These are phyloP conservation scores for Fusarium liriodendri DNA, from an alignment of 2,329 filamentous ascomycete genomes.

Conservation along the genomic window DNA sequence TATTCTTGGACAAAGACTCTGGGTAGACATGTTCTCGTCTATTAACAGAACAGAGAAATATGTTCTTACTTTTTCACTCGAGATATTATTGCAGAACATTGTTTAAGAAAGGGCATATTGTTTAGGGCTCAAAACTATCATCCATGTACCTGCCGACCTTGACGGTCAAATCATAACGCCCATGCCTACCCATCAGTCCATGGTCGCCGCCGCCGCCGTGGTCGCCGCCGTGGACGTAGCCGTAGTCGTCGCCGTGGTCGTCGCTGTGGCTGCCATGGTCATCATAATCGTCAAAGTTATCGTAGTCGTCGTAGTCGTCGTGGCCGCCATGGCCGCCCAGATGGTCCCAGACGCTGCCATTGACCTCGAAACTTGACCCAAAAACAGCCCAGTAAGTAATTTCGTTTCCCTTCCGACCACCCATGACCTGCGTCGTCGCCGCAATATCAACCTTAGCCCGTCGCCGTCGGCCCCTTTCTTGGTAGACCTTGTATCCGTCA, in stretches of 20 bases:
- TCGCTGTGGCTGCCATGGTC: too few relatives aligned
- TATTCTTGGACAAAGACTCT: background rate
- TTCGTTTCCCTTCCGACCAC: background rate
- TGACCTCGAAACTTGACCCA: background rate
- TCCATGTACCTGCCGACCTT: background rate
- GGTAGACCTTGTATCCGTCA: too few relatives aligned
- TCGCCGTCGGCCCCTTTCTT: too few relatives aligned
- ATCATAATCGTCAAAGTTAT: too few relatives aligned
- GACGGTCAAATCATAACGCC: background rate
- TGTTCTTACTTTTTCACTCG: background rate
- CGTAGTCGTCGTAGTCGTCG: too few relatives aligned
- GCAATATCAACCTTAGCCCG: too few relatives aligned
- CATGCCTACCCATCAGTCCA: background rate
- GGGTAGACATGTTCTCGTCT: background rate
- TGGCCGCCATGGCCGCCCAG: too few relatives aligned
- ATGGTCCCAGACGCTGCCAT: too few relatives aligned
- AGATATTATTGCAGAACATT: background rate
- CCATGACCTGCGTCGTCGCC: background rate
- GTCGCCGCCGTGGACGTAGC: too few relatives aligned
- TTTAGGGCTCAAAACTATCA: background rate
- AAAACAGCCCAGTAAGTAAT: background rate
- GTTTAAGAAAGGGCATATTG: background rate
- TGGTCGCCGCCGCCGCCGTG: background rate
- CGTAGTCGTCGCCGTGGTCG: too few relatives aligned
- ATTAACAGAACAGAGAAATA: background rate